Evolutionary conservation across 225 moss, liverwort and hornwort species (phyloP).

Genomic region (Takakia lepidozioides): DNA sequence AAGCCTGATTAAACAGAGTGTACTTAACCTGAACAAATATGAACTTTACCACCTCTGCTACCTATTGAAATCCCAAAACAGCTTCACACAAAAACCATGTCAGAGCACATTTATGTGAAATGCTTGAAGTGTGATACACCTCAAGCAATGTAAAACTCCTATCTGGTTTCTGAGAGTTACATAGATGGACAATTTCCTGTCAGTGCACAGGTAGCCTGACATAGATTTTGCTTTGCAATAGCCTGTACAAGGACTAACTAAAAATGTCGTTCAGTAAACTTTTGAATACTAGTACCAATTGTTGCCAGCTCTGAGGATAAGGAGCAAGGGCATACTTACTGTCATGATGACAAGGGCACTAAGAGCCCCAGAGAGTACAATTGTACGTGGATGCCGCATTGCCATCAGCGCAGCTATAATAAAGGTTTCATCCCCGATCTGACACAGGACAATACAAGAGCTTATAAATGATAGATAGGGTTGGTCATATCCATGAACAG

Average conservation of each 20-base stretch:
- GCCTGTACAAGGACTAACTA: neutral
- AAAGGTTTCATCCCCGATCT: conserved; percentile 99
- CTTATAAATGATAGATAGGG: no score
- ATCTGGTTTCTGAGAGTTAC: no score
- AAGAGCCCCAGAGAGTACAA: conserved; percentile 92
- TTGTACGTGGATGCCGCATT: conserved; percentile 93
- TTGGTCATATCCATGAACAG: no score
- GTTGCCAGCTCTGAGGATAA: no score
- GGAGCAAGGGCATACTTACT: conserved; percentile 34
- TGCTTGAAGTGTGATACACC: neutral
- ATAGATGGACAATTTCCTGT: no score
- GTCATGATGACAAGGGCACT: conserved; percentile 97
- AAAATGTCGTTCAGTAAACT: neutral
- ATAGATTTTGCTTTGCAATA: no score
- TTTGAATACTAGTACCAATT: no score
- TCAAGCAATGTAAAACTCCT: conserved; percentile 3
- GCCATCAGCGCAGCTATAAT: conserved; percentile 99
- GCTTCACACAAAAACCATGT: neutral
- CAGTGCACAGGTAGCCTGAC: no score
- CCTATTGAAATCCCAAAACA: neutral
- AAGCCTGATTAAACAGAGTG: no score
- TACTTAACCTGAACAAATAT: no score
- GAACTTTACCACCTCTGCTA: no score
- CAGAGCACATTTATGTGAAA: neutral
- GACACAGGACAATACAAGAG: conserved; percentile 6